These are phyloP conservation scores for Myriosclerotinia duriaeana DNA, from an alignment of 2,329 filamentous ascomycete genomes.

Conservation along the genomic window DNA sequence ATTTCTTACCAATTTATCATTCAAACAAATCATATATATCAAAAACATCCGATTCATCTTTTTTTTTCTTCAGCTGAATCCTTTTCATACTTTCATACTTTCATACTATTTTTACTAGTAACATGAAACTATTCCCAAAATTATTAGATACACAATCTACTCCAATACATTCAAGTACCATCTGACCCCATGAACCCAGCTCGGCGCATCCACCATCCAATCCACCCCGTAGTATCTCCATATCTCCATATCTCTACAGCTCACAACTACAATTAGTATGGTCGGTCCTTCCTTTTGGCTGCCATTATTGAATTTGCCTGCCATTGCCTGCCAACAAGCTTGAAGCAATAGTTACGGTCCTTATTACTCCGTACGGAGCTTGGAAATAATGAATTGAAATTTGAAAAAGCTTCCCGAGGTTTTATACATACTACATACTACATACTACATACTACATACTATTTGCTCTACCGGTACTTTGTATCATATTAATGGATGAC, in stretches of 20 bases:
- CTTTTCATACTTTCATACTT: neutral
- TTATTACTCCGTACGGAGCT: no score
- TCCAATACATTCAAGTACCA: neutral
- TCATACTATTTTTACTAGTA: neutral
- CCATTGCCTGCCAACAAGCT: neutral
- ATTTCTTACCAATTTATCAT: no score
- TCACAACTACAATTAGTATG: constrained; percentile 1
- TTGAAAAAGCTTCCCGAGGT: neutral
- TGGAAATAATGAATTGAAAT: neutral
- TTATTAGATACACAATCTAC: neutral
- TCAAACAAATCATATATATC: neutral
- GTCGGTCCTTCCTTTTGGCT: no score
- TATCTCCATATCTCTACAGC: neutral
- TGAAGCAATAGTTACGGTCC: no score
- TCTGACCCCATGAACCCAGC: constrained; percentile 7
- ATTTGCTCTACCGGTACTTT: neutral
- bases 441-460: neutral
- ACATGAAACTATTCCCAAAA: constrained; percentile 3
- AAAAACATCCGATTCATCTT: neutral
- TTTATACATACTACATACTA: neutral
- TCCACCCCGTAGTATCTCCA: neutral
- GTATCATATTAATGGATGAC: neutral
- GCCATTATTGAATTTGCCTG: no score
- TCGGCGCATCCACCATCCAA: constrained; percentile 14
- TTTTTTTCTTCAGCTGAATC: neutral